Evolutionary conservation across 2,329 filamentous ascomycete species (phyloP), one percentile per base, ranked within the genome.

Genomic region (Penicillium nordicum): DNA sequence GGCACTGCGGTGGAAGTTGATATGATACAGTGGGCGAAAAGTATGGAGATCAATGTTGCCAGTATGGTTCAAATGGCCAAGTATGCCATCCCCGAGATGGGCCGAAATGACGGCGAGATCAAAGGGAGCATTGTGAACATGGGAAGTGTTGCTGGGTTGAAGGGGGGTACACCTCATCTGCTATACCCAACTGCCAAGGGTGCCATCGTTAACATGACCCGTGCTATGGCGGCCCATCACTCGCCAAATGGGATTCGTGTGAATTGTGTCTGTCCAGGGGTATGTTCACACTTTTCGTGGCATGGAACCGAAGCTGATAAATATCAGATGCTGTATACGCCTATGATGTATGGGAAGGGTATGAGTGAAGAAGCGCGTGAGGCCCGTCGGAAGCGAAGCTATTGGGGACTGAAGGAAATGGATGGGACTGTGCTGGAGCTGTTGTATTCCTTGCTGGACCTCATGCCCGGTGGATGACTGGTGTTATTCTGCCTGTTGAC

Each of bases 31-130:
- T 89, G 84, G 83, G 75, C 80, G 0, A 77, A 76, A 49, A 78
- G 80, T 0, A 76, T 88, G 53, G 78, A 85, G 43, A 73, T 87
- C 45, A 88, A 88, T 63, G 82, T 88, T 4, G 79, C 79, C 5
- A 85, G 81, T 62, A 88, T 88, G 85, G 80, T 88, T 30, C 74
- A 82, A 53, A 87, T 88, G 83, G 75, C 76, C 18, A 86, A 86
- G 63, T 81, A 82, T 61, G 79, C 80, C 0, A 80, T 88, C 30
- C 85, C 85, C 0, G 80, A 74, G 3, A 88, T 88, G 85, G 59
- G 62, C 25, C 76, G 75, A 53, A 86, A 86, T 53, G 72, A 78
- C 7, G 75, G 75, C 0, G 75, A 79, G 36, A 65, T 72, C 51
- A 61, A 58, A 29, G 67, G 66, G 4, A 67, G 59, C 29, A 64